Evolutionary conservation across 768 basidiomycete species (phyloP), one percentile per base, ranked within the genome.

Genomic region (Tylopilus sp.): DNA sequence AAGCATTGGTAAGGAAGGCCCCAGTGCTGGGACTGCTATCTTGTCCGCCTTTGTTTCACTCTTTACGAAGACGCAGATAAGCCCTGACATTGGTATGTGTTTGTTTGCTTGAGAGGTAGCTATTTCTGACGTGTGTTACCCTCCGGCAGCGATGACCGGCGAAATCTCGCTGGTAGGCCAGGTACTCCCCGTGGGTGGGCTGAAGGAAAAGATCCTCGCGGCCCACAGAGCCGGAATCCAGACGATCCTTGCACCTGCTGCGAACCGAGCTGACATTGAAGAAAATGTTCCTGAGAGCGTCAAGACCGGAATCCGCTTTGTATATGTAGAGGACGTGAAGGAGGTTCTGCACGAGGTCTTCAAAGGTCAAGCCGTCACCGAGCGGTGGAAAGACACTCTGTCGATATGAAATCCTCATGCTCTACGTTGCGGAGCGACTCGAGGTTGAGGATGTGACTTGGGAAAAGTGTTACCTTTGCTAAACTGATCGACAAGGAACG

Each of bases 181-280:
- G 71, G 96, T 99, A 10, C 79, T 97, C 1, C 92, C 96, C 3
- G 96, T 99, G 11, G 96, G 96, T 9, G 96, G 96, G 0, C 72
- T 98, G 57, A 98, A 97, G 75, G 91, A 92, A 74, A 95, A 97
- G 78, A 93, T 96, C 56, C 81, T 98, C 2, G 96, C 96, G 1
- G 96, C 97, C 0, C 97, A 99, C 66, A 85, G 97, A 17, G 93
- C 97, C 1, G 94, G 93, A 4, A 97, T 98, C 76, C 94, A 88
- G 74, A 95, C 87, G 0, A 89, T 93, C 61, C 70, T 95, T 8
- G 89, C 89, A 0, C 92, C 93, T 0, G 85, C 80, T 25, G 95
- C 89, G 3, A 96, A 96, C 69, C 84, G 86, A 24, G 86, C 91
- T 0, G 96, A 98, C 64, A 95, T 99, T 29, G 93, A 98, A 73